phyloP scores from a whole-genome alignment of 352 stramenopile species.

The Pythium phragmitis region DNA sequence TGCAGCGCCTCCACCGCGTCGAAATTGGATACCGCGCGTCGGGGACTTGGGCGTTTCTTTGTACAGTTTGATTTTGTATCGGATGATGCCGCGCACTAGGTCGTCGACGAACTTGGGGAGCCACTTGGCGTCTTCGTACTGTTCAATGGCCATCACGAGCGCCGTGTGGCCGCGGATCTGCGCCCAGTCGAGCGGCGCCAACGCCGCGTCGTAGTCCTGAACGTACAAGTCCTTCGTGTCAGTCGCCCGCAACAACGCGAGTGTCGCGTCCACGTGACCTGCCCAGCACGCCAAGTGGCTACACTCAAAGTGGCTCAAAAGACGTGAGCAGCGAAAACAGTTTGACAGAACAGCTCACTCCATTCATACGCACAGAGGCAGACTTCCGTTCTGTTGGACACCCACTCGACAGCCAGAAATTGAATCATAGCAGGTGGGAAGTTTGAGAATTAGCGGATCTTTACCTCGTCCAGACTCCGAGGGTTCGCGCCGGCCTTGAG shows the following conservation, averaged over 20 bases:
- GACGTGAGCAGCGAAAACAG: neutral
- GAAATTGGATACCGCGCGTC: constrained; percentile 19
- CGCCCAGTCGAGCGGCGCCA: constrained; percentile 61
- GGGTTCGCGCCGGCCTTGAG: constrained; percentile 47
- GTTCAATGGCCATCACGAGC: constrained; percentile 50
- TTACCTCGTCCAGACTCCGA: constrained; percentile 51
- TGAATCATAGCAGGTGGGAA: neutral
- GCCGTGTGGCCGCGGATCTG: constrained; percentile 43
- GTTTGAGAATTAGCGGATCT: neutral
- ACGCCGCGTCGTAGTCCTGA: constrained; percentile 58
- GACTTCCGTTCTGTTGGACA: constrained; percentile 49
- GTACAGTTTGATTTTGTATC: constrained; percentile 78
- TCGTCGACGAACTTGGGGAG: constrained; percentile 72
- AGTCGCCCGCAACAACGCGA: constrained; percentile 46
- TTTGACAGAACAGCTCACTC: neutral
- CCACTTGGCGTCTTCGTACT: constrained; percentile 66
- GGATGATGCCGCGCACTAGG: constrained; percentile 62
- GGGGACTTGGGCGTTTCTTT: constrained; percentile 36
- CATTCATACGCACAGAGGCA: constrained; percentile 44
- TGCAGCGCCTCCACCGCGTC: constrained; percentile 2
- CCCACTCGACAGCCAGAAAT: neutral
- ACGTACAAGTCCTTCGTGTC: constrained; percentile 63
- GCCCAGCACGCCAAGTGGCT: constrained; percentile 73
- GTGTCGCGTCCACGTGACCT: constrained; percentile 53
- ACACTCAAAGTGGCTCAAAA: neutral